Percentiles rank a stretch among this genome's conserved stretches.
Conservation (phyloP, 2,329 filamentous ascomycete genomes). For the Alternaria incomplexa region DNA sequence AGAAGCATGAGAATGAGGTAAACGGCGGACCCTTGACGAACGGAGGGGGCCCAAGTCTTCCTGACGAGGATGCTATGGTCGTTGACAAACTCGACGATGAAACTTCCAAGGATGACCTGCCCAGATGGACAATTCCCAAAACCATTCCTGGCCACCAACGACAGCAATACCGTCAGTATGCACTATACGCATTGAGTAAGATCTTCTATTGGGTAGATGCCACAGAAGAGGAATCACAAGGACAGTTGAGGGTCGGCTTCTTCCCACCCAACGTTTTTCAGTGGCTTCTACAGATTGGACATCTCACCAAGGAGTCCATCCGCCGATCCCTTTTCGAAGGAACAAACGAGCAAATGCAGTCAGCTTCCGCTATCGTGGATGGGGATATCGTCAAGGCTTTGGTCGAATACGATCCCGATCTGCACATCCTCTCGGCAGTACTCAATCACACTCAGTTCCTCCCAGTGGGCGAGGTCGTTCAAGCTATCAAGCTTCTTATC, state of each 20-base stretch:
- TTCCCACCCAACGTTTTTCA: slow-evolving; percentile 62
- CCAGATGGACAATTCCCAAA: slow-evolving; percentile 56
- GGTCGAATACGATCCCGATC: slow-evolving; percentile 69
- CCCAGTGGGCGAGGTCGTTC: slow-evolving; percentile 69
- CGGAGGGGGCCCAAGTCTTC: slow-evolving; percentile 25
- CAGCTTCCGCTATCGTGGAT: slow-evolving; percentile 58
- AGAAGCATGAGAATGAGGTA: slow-evolving; percentile 26
- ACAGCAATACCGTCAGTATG: slow-evolving; percentile 68
- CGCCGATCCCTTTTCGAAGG: slow-evolving; percentile 49
- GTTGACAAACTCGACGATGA: slow-evolving; percentile 25
- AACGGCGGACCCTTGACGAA: slow-evolving; percentile 29
- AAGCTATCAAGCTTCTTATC: slow-evolving; percentile 71
- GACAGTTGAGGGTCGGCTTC: slow-evolving; percentile 50
- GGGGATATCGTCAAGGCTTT: slow-evolving; percentile 69
- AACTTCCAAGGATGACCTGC: slow-evolving; percentile 32
- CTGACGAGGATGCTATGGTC: slow-evolving; percentile 20
- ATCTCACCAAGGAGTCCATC: slow-evolving; percentile 53
- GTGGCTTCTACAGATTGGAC: slow-evolving; percentile 65
- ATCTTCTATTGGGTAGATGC: slow-evolving; percentile 50
- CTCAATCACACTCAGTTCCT: slow-evolving; percentile 68
- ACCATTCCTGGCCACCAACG: slow-evolving; percentile 53
- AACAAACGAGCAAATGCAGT: slow-evolving; percentile 49
- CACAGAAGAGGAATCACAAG: slow-evolving; percentile 13
- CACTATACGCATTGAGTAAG: slow-evolving; percentile 60
- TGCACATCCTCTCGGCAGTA: slow-evolving; percentile 70